phyloP scores from a whole-genome alignment of 495 filamentous ascomycete species.

The Tuber borchii region DNA sequence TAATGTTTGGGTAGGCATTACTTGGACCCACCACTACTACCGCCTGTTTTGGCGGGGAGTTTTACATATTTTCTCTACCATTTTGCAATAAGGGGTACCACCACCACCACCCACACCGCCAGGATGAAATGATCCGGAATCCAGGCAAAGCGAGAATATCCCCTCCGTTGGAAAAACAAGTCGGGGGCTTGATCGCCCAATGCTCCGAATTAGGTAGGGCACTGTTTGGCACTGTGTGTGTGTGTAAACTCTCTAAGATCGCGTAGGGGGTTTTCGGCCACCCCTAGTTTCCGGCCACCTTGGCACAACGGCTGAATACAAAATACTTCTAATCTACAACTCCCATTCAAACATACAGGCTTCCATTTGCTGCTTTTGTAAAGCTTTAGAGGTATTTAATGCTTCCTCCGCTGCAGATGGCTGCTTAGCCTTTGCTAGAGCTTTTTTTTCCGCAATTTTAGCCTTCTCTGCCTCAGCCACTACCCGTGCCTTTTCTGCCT shows the following conservation, averaged over 20 bases:
- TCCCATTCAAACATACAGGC: no score
- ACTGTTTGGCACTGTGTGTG: not conserved
- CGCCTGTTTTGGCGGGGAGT: not conserved
- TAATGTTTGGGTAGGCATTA: not conserved
- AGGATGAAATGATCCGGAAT: not conserved
- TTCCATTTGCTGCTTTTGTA: no score
- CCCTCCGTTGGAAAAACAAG: not conserved
- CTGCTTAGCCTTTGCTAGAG: no score
- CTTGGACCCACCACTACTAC: not conserved
- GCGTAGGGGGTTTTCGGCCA: no score
- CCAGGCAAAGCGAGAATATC: not conserved
- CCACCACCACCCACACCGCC: not conserved
- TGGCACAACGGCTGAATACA: no score
- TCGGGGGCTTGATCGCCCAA: not conserved
- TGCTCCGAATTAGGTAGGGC: not conserved
- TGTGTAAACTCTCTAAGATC: not conserved
- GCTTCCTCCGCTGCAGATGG: no score
- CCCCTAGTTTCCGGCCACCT: no score
- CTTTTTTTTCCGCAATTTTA: no score
- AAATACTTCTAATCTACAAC: no score
- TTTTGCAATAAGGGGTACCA: slow-evolving; percentile 3
- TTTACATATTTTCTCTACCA: not conserved
- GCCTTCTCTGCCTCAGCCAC: no score
- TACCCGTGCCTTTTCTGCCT: no score
- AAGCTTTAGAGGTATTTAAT: no score